Conservation (phyloP, 345 rosid genomes). For the Aquilaria sinensis region DNA sequence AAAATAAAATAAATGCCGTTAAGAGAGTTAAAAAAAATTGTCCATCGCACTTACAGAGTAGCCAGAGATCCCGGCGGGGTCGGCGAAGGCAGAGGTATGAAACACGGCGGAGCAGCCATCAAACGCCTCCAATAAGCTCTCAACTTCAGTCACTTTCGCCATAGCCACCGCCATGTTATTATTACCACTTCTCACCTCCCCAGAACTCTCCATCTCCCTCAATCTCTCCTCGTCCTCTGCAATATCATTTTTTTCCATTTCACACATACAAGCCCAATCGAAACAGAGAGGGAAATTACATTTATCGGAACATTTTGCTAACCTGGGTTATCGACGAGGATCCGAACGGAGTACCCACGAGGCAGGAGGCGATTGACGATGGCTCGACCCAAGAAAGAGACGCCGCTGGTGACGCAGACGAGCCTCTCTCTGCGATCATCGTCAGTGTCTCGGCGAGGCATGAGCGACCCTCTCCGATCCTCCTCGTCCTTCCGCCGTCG, state of each 20-base stretch:
- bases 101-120: conserved; percentile 82
- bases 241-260: conserved; percentile 25
- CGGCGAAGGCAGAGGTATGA: conserved; percentile 70
- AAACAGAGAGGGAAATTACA: background rate
- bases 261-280: background rate
- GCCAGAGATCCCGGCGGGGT: conserved; percentile 89
- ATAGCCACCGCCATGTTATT: conserved; percentile 33
- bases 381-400: conserved; percentile 56
- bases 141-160: conserved; percentile 42
- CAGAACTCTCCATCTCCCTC: conserved; percentile 41
- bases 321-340: conserved; percentile 55
- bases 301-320: background rate
- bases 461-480: conserved; percentile 13
- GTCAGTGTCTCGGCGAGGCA: conserved; percentile 1
- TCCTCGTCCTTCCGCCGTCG: conserved; percentile 33
- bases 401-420: conserved; percentile 68
- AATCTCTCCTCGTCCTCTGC: conserved; percentile 32
- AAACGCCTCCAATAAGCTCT: conserved; percentile 51
- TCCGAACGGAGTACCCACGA: conserved; percentile 55
- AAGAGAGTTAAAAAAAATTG: background rate
- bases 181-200: conserved; percentile 33
- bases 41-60: conserved; percentile 51
- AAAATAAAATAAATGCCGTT: background rate
- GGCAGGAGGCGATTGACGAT: conserved; percentile 44
- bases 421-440: conserved; percentile 20